A percentile compares a stretch with the other conserved stretches of the same genome.
Evolutionary conservation across 139 green algal species (phyloP).

Genomic region (Desmodesmus armatus): DNA sequence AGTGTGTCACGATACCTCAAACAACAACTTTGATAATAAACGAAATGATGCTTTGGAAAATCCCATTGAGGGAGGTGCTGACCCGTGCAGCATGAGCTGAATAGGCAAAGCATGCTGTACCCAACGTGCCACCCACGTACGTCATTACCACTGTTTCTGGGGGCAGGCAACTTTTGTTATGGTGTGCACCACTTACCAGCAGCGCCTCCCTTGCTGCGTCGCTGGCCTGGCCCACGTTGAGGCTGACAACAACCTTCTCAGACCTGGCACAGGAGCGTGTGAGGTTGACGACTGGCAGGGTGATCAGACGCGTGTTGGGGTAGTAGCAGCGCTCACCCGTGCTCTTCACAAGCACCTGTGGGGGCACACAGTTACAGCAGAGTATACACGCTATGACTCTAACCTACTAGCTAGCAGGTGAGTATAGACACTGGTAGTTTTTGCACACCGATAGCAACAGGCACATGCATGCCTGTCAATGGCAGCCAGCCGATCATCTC

Average conservation of each 20-base stretch:
- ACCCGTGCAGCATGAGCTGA: neutral
- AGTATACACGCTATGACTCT: no score
- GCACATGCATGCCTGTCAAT: no score
- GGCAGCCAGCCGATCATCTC: no score
- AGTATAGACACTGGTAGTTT: no score
- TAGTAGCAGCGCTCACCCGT: slow-evolving; percentile 32
- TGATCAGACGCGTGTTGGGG: slow-evolving; percentile 46
- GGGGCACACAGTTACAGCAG: no score
- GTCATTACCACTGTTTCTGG: neutral
- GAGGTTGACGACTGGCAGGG: slow-evolving; percentile 45
- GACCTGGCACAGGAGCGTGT: slow-evolving; percentile 3
- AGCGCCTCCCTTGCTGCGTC: slow-evolving; percentile 18
- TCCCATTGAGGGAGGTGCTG: neutral
- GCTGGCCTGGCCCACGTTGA: slow-evolving; percentile 19
- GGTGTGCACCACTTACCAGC: slow-evolving; percentile 14
- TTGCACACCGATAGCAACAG: no score
- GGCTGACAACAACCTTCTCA: slow-evolving; percentile 27
- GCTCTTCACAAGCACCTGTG: slow-evolving; percentile 36
- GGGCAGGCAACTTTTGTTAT: neutral
- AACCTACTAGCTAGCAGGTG: no score
- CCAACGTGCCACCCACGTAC: neutral
- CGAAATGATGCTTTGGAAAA: no score
- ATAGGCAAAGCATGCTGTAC: neutral
- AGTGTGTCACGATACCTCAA: no score
- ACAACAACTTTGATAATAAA: no score